Evolutionary conservation across 2,329 filamentous ascomycete species (phyloP), one percentile per base, ranked within the genome.

Genomic region (Diaporthe batatas): DNA sequence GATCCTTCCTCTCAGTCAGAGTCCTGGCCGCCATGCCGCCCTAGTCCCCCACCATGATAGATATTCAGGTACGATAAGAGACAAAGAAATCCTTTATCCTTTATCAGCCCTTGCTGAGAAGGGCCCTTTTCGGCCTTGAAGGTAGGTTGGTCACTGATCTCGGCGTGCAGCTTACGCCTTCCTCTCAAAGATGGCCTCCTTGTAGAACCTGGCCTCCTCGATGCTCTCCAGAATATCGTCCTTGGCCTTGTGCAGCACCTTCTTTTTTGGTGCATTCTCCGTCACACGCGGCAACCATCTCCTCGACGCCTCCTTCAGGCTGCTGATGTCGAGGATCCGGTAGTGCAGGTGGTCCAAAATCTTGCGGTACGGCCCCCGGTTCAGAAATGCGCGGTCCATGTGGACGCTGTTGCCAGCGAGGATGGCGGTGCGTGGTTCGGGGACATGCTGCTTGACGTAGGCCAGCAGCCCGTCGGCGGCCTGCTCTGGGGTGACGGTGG

Each of bases 171-270:
- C 32, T 32, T 8, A 42, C 1, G 25, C 4, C 36, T 21, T 53
- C 25, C 47, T 62, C 55, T 77, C 72, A 54, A 81, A 81, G 42
- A 80, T 73, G 25, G 73, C 74, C 59, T 92, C 86, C 78, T 90
- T 90, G 82, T 98, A 98, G 80, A 93, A 98, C 78, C 86, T 90
- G 70, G 96, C 96, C 85, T 99, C 96, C 71, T 89, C 92, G 75
- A 99, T 98, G 82, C 96, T 98, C 85, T 99, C 96, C 74, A 98
- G 82, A 72, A 99, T 98, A 82, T 99, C 96, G 71, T 94, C 91
- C 77, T 89, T 91, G 0, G 96, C 96, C 82, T 96, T 90, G 84
- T 99, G 96, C 68, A 91, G 84, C 49, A 89, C 90, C 80, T 89
- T 89, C 86, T 98, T 98, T 75, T 79, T 82, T 16, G 96, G 95